Evolutionary conservation across 108 stramenopile genomes (phyloP).

Genomic region (Fragilaria radians): DNA sequence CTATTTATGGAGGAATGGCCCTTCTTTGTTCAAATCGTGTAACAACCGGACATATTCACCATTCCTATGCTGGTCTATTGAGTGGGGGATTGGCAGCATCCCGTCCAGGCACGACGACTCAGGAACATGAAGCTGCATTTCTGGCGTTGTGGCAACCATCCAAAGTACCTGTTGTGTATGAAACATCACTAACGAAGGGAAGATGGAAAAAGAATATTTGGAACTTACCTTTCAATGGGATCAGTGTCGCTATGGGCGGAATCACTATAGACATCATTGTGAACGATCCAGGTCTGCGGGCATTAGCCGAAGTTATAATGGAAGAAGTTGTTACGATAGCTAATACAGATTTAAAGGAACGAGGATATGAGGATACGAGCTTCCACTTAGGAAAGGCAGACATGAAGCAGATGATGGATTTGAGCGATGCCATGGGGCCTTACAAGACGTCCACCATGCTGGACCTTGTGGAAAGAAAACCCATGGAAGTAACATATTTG

Average conservation of each 20-base stretch:
- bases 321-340: slow-evolving; percentile 76
- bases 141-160: slow-evolving; percentile 46
- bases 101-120: not conserved
- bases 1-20: slow-evolving; percentile 82
- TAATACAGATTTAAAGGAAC: slow-evolving; percentile 58
- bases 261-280: slow-evolving; percentile 80
- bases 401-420: slow-evolving; percentile 54
- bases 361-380: slow-evolving; percentile 21
- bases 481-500: slow-evolving; percentile 81
- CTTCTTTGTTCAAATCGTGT: slow-evolving; percentile 68
- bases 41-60: slow-evolving; percentile 52
- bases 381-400: slow-evolving; percentile 18
- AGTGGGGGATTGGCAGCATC: slow-evolving; percentile 35
- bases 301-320: slow-evolving; percentile 60
- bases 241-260: slow-evolving; percentile 83
- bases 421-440: slow-evolving; percentile 70
- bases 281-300: slow-evolving; percentile 56
- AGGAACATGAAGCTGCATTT: slow-evolving; percentile 45
- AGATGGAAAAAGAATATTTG: slow-evolving; percentile 82
- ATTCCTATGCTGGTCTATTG: slow-evolving; percentile 61
- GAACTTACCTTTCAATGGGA: slow-evolving; percentile 86
- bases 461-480: slow-evolving; percentile 55
- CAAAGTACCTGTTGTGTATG: slow-evolving; percentile 43
- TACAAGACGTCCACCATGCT: slow-evolving; percentile 82
- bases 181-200: slow-evolving; percentile 48